Base-by-base conservation (phyloP, 495 filamentous ascomycete species). In the Aeminium ludgeri region DNA sequence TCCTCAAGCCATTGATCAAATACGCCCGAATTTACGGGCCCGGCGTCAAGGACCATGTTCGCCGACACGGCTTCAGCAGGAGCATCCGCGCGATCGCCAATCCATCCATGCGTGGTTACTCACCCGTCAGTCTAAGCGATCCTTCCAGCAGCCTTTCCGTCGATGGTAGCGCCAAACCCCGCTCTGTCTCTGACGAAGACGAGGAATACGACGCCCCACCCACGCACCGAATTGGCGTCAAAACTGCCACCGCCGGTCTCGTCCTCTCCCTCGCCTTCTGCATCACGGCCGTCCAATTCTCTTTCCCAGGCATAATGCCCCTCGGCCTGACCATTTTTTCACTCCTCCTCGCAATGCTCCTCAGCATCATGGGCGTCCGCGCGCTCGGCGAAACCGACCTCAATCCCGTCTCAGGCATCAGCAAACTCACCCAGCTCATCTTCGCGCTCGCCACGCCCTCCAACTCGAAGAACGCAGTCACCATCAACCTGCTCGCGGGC, bases 351-450 rank as follows among this genome's bases (percentile, higher is more conserved):
- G 86, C 89, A 1, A 74, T 97, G 16, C 62, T 96, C 23, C 68
- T 95, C 17, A 85, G 81, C 37, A 75, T 96, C 44, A 94, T 96
- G 86, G 91, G 91, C 36, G 89, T 97, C 38, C 70, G 89, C 16
- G 89, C 89, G 0, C 67, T 95, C 0, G 87, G 89, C 29, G 87
- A 97, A 64, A 97, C 89, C 7, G 89, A 97, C 55, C 69, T 97
- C 19, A 97, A 96, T 57, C 89, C 89, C 7, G 89, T 96, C 15
- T 92, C 83, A 16, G 89, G 89, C 35, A 97, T 97, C 61, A 82
- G 76, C 57, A 97, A 97, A 65, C 66, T 97, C 4, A 93, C 89
- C 0, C 89, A 97, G 61, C 75, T 97, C 8, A 73, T 95, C 58
- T 95, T 97, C 59, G 81, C 82, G 0, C 73, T 95, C 30, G 72